Evolutionary conservation across 768 basidiomycete genomes (phyloP).

Genomic region (Flagelloscypha sp.): DNA sequence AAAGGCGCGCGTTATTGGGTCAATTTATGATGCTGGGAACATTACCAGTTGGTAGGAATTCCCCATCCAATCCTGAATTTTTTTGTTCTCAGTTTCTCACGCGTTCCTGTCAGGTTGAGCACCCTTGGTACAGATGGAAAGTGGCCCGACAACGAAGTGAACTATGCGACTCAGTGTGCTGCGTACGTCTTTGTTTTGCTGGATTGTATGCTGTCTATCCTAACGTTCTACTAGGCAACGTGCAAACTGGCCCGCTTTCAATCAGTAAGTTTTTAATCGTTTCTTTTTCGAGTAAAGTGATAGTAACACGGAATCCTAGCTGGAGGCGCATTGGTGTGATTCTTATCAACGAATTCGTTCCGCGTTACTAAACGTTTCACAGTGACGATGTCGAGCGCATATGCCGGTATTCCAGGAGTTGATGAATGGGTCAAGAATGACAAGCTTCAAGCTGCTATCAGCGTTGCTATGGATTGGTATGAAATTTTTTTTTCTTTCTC

Average conservation of each 20-base stretch:
- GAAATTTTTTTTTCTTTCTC: no score
- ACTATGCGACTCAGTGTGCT: slow-evolving; percentile 55
- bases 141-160: slow-evolving; percentile 56
- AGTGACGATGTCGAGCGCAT: slow-evolving; percentile 51
- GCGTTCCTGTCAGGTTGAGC: slow-evolving; percentile 29
- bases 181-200: no score
- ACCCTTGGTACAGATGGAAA: slow-evolving; percentile 40
- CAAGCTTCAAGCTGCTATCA: slow-evolving; percentile 31
- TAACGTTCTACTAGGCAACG: no score
- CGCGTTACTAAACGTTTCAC: slow-evolving; percentile 1
- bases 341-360: no score
- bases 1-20: slow-evolving; percentile 33
- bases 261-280: slow-evolving; percentile 28
- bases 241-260: slow-evolving; percentile 63
- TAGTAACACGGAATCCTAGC: no score
- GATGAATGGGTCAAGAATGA: slow-evolving; percentile 34
- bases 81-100: no score
- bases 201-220: no score
- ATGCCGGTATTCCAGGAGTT: slow-evolving; percentile 38
- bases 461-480: slow-evolving; percentile 45
- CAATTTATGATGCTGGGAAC: slow-evolving; percentile 21
- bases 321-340: no score
- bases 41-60: slow-evolving; percentile 31
- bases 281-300: slow-evolving; percentile 3
- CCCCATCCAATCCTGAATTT: no score